These are phyloP conservation scores for Kwoniella europaea DNA, from an alignment of 768 basidiomycete genomes.

Conservation along the genomic window DNA sequence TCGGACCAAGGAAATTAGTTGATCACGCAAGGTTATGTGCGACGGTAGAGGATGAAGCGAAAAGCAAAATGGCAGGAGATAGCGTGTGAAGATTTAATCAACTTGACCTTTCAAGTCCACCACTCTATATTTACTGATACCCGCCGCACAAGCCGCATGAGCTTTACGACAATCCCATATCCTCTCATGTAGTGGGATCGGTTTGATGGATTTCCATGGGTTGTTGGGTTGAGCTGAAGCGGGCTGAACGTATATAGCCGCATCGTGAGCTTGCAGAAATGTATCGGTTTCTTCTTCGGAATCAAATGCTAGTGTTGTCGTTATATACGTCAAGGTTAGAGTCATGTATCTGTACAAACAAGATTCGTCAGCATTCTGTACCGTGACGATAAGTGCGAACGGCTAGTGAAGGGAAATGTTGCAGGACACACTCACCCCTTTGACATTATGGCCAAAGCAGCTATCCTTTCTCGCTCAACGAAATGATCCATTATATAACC, in stretches of 20 bases:
- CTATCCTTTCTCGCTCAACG: conserved; percentile 84
- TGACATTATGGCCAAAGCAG: conserved; percentile 83
- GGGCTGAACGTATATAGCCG: conserved; percentile 63
- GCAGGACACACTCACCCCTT: conserved; percentile 74
- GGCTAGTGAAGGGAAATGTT: neutral
- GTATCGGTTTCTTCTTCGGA: conserved; percentile 66
- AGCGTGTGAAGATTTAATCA: conserved; percentile 32
- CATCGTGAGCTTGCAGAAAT: conserved; percentile 74
- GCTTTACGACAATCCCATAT: conserved; percentile 59
- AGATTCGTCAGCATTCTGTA: neutral
- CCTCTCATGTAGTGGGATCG: conserved; percentile 45
- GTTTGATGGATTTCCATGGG: conserved; percentile 61
- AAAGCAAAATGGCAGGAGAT: neutral
- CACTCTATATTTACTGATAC: conserved; percentile 78
- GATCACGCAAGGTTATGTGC: neutral
- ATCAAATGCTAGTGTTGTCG: conserved; percentile 84
- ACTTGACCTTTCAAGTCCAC: conserved; percentile 92
- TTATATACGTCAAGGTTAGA: conserved; percentile 76
- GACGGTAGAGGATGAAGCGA: neutral
- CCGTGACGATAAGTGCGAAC: too few relatives aligned
- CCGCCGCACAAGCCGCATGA: conserved; percentile 62
- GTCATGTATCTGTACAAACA: conserved; percentile 72
- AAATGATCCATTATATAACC: conserved; percentile 99
- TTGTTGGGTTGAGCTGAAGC: conserved; percentile 6
- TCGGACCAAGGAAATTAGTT: neutral